Evolutionary conservation across 2,329 filamentous ascomycete species (phyloP).

Genomic region (Aspergillus fijiensis): DNA sequence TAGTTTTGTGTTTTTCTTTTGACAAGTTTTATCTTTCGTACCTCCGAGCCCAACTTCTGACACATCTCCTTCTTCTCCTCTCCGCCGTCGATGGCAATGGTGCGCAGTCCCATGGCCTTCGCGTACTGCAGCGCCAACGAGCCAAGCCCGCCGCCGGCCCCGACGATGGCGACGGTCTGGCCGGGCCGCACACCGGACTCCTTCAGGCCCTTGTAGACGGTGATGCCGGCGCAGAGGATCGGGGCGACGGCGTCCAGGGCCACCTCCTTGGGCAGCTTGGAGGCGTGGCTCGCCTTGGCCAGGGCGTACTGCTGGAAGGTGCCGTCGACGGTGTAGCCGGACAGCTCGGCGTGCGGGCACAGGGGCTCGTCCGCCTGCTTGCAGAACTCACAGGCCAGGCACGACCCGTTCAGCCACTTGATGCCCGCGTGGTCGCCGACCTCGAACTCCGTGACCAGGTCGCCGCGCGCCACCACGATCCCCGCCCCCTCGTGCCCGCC

Average conservation of each 20-base stretch:
- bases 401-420: slow-evolving; percentile 90
- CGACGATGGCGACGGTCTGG: slow-evolving; percentile 78
- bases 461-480: slow-evolving; percentile 75
- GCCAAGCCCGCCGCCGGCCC: slow-evolving; percentile 80
- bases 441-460: slow-evolving; percentile 73
- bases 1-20: neutral
- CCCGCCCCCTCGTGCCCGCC: slow-evolving; percentile 81
- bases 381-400: slow-evolving; percentile 81
- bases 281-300: slow-evolving; percentile 83
- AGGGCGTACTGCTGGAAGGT: slow-evolving; percentile 91
- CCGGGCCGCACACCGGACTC: slow-evolving; percentile 73
- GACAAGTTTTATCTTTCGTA: slow-evolving; percentile 5
- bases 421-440: slow-evolving; percentile 85
- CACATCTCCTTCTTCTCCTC: slow-evolving; percentile 73
- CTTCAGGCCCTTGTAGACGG: slow-evolving; percentile 89
- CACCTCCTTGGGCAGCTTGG: slow-evolving; percentile 76
- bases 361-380: slow-evolving; percentile 77
- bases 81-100: slow-evolving; percentile 80
- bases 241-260: slow-evolving; percentile 75
- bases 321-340: slow-evolving; percentile 90
- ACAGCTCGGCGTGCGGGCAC: slow-evolving; percentile 71
- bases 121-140: slow-evolving; percentile 82
- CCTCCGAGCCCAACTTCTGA: slow-evolving; percentile 65
- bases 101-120: slow-evolving; percentile 80
- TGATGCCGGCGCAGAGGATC: slow-evolving; percentile 82